Evolutionary conservation across 164 flowering plant species (phyloP), one percentile per base, ranked within the genome.

Genomic region (Piper betle): DNA sequence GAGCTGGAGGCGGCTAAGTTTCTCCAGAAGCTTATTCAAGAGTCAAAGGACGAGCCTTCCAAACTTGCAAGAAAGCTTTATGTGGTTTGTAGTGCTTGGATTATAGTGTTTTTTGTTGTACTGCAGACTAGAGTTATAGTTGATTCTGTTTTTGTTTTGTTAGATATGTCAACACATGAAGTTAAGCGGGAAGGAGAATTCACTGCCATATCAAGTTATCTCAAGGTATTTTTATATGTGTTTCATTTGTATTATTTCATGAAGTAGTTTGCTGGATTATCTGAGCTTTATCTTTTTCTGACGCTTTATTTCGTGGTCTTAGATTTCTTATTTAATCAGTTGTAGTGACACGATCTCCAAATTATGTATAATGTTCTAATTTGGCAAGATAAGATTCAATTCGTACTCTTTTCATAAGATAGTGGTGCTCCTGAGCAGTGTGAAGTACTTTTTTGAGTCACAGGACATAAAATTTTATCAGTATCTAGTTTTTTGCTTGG

Each of bases 1-100:
- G 99, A 91, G 74, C 63, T 87, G 77, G 99, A 94, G 82, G 96
- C 96, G n/a, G 97, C 99, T 18, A 91, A 91, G 80, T 85, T 91
- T 66, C 74, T 94, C 63, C 96, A 94, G 37, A 94, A 94, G 58
- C 89, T 94, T 61, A 94, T 94, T 71, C 99, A 88, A 57, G 97
- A 94, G 43, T 91, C 96, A 10, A 91, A 72, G 65, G 99, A 94
- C 62, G 99, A 94, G 76, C 99, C 99, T 16, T 71, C 83, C 5
- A 88, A 88, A 71, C 68, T 91, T 76, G 99, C 97, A 37, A 82
- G 87, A 40, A 94, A 94, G 68, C 90, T 94, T 53, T 80, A 75
- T 65, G 91, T 91, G 86, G 99, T 94, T 58, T 4, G 91, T 79
- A 42, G 58, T 7, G 91, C 78, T 39, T 20, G 39, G 53, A 40